phyloP scores from a whole-genome alignment of 768 basidiomycete genomes.

The Lyophyllum atratum region DNA sequence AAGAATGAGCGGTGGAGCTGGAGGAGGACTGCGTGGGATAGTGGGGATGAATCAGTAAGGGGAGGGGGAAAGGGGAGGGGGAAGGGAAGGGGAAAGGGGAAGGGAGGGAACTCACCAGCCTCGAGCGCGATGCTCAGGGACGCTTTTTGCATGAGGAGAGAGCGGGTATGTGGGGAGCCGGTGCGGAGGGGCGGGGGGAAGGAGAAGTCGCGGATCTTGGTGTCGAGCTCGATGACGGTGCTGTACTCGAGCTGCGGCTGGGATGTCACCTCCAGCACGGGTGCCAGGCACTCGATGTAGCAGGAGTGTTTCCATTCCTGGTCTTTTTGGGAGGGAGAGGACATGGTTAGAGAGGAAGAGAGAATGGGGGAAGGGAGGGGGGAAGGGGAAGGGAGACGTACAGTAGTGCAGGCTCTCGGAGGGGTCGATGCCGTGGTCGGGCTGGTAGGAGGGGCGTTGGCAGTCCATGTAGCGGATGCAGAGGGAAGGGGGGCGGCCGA shows the following conservation, averaged over 20 bases:
- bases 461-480: conserved; percentile 64
- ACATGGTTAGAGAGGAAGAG: background rate
- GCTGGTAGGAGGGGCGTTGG: conserved; percentile 44
- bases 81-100: background rate
- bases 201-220: conserved; percentile 59
- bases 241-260: conserved; percentile 53
- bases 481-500: conserved; percentile 70
- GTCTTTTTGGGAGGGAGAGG: conserved; percentile 44
- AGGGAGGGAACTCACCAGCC: conserved; percentile 44
- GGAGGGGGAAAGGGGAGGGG: background rate
- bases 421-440: conserved; percentile 38
- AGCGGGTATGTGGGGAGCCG: conserved; percentile 41
- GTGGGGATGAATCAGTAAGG: too few relatives aligned
- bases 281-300: conserved; percentile 58
- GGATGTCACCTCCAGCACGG: conserved; percentile 59
- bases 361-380: conserved; percentile 6
- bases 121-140: conserved; percentile 60
- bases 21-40: conserved; percentile 49
- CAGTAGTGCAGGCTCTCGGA: conserved; percentile 44
- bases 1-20: conserved; percentile 72
- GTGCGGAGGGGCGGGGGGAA: conserved; percentile 51
- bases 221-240: conserved; percentile 57
- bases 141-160: conserved; percentile 60
- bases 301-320: conserved; percentile 74
- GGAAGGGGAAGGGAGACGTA: conserved; percentile 20